Evolutionary conservation across 352 stramenopile species (phyloP).

Genomic region (Aphanomyces astaci): DNA sequence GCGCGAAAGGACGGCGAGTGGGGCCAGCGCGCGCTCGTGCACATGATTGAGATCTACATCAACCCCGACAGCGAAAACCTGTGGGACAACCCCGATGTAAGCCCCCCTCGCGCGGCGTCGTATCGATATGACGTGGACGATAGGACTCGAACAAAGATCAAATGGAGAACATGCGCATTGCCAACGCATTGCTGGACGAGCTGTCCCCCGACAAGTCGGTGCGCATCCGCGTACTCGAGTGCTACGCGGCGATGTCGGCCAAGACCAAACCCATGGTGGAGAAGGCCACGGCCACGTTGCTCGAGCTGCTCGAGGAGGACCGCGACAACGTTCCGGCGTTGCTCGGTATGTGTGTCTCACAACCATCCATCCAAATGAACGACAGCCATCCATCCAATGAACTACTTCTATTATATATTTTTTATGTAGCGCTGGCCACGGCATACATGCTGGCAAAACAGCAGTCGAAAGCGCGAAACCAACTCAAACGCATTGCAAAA

Average conservation of each 20-base stretch:
- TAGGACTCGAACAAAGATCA: slow-evolving; percentile 58
- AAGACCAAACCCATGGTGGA: slow-evolving; percentile 80
- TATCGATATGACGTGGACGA: too few relatives aligned
- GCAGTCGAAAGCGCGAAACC: slow-evolving; percentile 87
- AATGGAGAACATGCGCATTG: slow-evolving; percentile 79
- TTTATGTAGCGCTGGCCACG: slow-evolving; percentile 44
- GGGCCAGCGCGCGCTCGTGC: slow-evolving; percentile 77
- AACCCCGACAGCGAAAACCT: slow-evolving; percentile 90
- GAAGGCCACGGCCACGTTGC: slow-evolving; percentile 84
- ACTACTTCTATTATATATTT: too few relatives aligned
- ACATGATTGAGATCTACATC: slow-evolving; percentile 93
- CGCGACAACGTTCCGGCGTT: slow-evolving; percentile 87
- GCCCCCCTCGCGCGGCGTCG: too few relatives aligned
- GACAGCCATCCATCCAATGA: too few relatives aligned
- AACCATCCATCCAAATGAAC: background rate
- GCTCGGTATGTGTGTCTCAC: slow-evolving; percentile 46
- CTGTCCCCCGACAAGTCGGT: slow-evolving; percentile 41
- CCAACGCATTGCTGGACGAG: slow-evolving; percentile 82
- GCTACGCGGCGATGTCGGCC: slow-evolving; percentile 75
- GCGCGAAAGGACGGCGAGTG: slow-evolving; percentile 81
- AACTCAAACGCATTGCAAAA: slow-evolving; percentile 93
- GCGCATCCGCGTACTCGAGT: slow-evolving; percentile 77
- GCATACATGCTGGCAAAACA: slow-evolving; percentile 92
- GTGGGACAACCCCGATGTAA: slow-evolving; percentile 55
- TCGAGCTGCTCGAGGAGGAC: slow-evolving; percentile 84